These are phyloP conservation scores for Acanthamoeba lenticulata DNA, from an alignment of 208 protist species.

Conservation along the genomic window DNA sequence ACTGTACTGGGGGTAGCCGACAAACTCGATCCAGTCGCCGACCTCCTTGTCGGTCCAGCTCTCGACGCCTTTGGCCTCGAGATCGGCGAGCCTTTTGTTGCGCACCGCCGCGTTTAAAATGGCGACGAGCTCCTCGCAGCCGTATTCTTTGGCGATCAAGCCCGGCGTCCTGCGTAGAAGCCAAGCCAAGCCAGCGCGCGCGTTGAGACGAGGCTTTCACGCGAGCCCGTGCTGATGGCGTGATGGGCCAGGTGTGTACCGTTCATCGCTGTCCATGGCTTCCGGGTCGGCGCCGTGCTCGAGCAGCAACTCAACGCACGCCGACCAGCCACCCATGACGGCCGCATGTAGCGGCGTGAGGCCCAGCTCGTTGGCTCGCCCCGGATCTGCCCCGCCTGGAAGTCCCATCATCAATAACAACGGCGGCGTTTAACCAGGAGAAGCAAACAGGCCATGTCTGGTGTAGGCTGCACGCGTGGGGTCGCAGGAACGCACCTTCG, in stretches of 20 bases:
- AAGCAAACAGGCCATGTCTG: neutral
- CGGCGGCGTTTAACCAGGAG: no score
- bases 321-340: constrained; percentile 33
- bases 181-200: neutral
- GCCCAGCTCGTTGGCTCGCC: neutral
- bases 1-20: constrained; percentile 26
- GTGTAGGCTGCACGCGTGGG: neutral
- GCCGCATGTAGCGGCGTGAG: neutral
- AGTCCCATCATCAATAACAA: neutral
- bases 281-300: constrained; percentile 1
- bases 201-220: no score
- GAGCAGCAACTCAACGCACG: neutral
- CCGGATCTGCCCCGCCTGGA: neutral
- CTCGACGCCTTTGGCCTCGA: constrained; percentile 22
- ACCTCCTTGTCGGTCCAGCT: constrained; percentile 30
- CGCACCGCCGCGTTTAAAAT: constrained; percentile 1
- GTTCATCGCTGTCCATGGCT: neutral
- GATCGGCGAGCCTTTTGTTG: neutral
- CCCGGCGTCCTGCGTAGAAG: neutral
- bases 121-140: neutral
- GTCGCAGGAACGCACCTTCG: neutral
- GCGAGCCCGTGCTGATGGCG: no score
- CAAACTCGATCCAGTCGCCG: constrained; percentile 5
- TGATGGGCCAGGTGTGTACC: neutral
- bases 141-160: neutral